Evolutionary conservation across 2,329 filamentous ascomycete species (phyloP).

Genomic region (Tolypocladium amazonense): DNA sequence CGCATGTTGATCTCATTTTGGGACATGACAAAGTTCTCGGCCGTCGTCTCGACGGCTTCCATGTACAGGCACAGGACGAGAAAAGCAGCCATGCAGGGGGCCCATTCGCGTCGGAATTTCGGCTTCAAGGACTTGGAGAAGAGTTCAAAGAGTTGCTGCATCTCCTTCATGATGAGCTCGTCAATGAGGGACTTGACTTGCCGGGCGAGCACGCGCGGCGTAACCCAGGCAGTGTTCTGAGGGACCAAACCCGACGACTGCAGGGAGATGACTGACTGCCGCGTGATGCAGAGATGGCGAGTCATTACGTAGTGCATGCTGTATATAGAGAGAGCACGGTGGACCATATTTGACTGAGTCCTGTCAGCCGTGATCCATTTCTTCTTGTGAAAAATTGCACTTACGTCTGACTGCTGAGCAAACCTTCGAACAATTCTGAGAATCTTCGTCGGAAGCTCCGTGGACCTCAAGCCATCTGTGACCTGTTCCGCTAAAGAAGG

Average conservation of each 20-base stretch:
- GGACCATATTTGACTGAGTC: constrained; percentile 35
- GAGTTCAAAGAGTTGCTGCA: constrained; percentile 38
- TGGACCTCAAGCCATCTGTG: constrained; percentile 34
- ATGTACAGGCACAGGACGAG: constrained; percentile 47
- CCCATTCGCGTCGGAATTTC: constrained; percentile 42
- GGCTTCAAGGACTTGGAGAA: constrained; percentile 44
- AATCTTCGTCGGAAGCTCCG: constrained; percentile 33
- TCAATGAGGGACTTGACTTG: constrained; percentile 48
- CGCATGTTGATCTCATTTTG: constrained; percentile 38
- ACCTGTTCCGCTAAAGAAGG: constrained; percentile 37
- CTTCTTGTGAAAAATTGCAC: constrained; percentile 6
- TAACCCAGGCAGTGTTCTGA: constrained; percentile 33
- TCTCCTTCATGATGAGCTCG: constrained; percentile 41
- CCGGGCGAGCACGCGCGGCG: constrained; percentile 42
- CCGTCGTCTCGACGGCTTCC: constrained; percentile 43
- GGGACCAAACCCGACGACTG: constrained; percentile 30
- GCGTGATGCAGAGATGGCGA: constrained; percentile 41
- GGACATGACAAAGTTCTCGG: constrained; percentile 39
- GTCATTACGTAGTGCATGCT: constrained; percentile 47
- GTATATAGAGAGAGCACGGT: constrained; percentile 42
- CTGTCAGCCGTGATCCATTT: background rate
- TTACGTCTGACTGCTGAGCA: constrained; percentile 32
- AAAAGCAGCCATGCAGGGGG: constrained; percentile 45
- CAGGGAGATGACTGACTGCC: constrained; percentile 29
- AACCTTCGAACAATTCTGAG: constrained; percentile 38